These are phyloP conservation scores for Drechslerella dactyloides DNA, from an alignment of 2,329 filamentous ascomycete genomes.

Conservation along the genomic window DNA sequence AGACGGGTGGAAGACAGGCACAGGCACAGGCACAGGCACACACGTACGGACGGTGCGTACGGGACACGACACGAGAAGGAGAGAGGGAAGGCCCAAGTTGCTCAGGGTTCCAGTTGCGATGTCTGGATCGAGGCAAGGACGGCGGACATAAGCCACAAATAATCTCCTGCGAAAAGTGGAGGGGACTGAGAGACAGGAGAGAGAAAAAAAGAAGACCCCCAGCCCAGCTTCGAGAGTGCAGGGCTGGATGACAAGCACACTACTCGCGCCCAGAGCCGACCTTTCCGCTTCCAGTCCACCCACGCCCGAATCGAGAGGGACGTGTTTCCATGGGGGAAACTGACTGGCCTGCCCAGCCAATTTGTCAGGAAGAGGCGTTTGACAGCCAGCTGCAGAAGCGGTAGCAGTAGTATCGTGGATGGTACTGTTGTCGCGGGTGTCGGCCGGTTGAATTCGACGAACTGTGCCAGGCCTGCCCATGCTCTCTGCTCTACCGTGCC, in stretches of 20 bases:
- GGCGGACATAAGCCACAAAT: slow-evolving; percentile 51
- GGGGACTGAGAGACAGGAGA: slow-evolving; percentile 48
- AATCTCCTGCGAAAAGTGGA: slow-evolving; percentile 50
- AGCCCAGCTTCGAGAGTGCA: slow-evolving; percentile 21
- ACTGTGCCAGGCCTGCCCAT: neutral
- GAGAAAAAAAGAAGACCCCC: no score
- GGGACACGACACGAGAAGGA: neutral
- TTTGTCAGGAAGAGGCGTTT: slow-evolving; percentile 38
- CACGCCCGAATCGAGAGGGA: slow-evolving; percentile 36
- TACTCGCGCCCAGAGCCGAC: slow-evolving; percentile 42
- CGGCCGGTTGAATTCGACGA: slow-evolving; percentile 17
- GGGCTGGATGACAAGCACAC: slow-evolving; percentile 34
- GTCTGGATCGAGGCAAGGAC: slow-evolving; percentile 32
- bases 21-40: slow-evolving; percentile 2
- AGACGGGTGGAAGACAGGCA: slow-evolving; percentile 2
- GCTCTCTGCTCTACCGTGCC: neutral
- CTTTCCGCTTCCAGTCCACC: slow-evolving; percentile 39
- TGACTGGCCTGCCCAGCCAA: slow-evolving; percentile 28
- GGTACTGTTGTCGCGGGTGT: neutral
- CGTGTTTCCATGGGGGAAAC: slow-evolving; percentile 47
- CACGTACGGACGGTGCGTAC: no score
- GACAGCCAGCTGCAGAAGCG: slow-evolving; percentile 14
- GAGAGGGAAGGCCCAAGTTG: neutral
- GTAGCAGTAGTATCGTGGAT: slow-evolving; percentile 30
- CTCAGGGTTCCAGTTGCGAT: neutral